Evolutionary conservation across 1,284 basidiomycete genomes (phyloP).

Genomic region (Inonotus obliquus): DNA sequence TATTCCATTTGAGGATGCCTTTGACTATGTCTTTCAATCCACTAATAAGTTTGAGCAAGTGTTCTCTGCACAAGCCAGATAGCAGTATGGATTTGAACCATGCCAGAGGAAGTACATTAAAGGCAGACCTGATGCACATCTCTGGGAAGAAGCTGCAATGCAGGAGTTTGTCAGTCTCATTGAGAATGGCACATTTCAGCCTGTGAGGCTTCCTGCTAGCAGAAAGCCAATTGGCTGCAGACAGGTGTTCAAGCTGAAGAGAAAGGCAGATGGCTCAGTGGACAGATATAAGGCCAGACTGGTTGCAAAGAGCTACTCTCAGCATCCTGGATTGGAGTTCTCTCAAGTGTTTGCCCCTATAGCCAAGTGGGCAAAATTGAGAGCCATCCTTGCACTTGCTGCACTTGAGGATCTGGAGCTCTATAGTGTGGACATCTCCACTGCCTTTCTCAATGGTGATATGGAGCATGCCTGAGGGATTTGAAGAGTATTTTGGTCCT

Average conservation of each 20-base stretch:
- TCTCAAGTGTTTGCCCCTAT: slow-evolving; percentile 31
- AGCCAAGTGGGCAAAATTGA: slow-evolving; percentile 28
- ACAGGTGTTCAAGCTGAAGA: too few relatives aligned
- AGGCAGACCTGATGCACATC: too few relatives aligned
- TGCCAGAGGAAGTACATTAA: too few relatives aligned
- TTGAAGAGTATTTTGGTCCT: slow-evolving; percentile 20
- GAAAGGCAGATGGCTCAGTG: too few relatives aligned
- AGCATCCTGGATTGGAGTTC: not conserved
- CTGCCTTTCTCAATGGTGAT: slow-evolving; percentile 31
- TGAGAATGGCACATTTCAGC: too few relatives aligned
- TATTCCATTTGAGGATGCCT: not conserved
- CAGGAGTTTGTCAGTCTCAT: too few relatives aligned
- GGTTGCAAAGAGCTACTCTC: not conserved
- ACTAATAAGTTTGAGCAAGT: too few relatives aligned
- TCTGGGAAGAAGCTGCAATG: too few relatives aligned
- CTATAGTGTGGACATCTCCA: slow-evolving; percentile 32
- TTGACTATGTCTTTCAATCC: not conserved
- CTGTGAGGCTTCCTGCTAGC: too few relatives aligned
- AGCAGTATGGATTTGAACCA: too few relatives aligned
- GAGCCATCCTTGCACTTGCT: slow-evolving; percentile 24
- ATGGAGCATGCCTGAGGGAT: slow-evolving; percentile 29
- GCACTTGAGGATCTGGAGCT: slow-evolving; percentile 32
- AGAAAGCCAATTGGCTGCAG: too few relatives aligned
- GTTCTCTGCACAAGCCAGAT: too few relatives aligned
- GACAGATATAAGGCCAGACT: not conserved